Base-by-base conservation (phyloP, 495 filamentous ascomycete genomes). In the Penicillium coffeae region DNA sequence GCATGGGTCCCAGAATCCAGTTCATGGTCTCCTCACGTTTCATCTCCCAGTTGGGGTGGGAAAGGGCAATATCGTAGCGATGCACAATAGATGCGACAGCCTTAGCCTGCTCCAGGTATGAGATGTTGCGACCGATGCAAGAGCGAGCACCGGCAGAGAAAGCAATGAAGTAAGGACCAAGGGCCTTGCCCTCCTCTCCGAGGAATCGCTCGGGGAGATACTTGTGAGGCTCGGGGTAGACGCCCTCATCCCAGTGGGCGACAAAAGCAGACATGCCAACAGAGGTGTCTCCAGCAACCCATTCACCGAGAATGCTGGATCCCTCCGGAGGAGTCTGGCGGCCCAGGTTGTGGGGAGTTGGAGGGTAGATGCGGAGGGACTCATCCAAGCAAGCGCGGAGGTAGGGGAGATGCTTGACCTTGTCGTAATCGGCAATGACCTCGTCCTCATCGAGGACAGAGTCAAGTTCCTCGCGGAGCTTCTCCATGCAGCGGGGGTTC, bases 401-500 rank as follows among this genome's bases (percentile, higher is more conserved):
- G 45, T 69, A 74, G 9, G 69, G 68, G 35, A 71, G 51, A 37
- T 64, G 54, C 27, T 68, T 72, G 16, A 77, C 56, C 42, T 73
- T 75, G 20, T 72, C 71, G 49, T 73, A 75, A 9, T 65, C 58
- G 2, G 68, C 72, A 35, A 76, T 58, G 14, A 61, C 49, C 52
- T 65, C 65, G 10, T 71, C 69, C 19, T 53, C 45, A 15, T 71
- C 64, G 20, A 73, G 58, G 8, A 68, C 66, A 0, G 59, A 59
- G 21, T 73, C 83, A 8, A 89, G 63, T 56, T 88, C 85, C 22
- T 75, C 48, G 18, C 77, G 75, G 1, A 85, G 75, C 52, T 76
- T 79, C 3, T 53, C 55, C 40, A 83, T 66, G 3, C 59, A 62
- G 3, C 65, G 50, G 0, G 80, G 81, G 55, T 81, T 71, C 34